Evolutionary conservation across 2,329 filamentous ascomycete genomes (phyloP).

Genomic region (Leptographium lundbergii): DNA sequence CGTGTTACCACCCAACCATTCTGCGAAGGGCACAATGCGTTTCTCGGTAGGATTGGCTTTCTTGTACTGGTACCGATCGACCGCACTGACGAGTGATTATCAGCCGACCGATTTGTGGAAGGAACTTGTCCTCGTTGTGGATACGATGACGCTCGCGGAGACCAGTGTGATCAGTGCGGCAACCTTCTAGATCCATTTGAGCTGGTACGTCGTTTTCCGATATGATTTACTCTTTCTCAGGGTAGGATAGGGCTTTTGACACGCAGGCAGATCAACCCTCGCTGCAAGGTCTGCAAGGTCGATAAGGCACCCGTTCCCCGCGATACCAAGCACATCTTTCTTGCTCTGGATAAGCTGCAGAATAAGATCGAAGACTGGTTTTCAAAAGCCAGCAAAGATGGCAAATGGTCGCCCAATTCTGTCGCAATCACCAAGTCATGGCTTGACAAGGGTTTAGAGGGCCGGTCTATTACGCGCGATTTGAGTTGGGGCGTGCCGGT

Average conservation of each 20-base stretch:
- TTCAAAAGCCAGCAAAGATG: conserved; percentile 57
- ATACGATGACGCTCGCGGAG: conserved; percentile 58
- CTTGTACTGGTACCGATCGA: too few species aligned
- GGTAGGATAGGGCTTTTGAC: neutral
- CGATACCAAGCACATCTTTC: conserved; percentile 81
- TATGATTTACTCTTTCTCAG: neutral
- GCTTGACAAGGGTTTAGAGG: conserved; percentile 73
- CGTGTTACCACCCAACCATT: conserved; percentile 80
- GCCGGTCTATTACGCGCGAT: conserved; percentile 83
- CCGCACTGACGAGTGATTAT: conserved; percentile 22
- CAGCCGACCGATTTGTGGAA: conserved; percentile 75
- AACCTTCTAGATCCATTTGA: conserved; percentile 59
- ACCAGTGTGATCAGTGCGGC: conserved; percentile 55
- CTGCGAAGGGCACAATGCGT: conserved; percentile 56
- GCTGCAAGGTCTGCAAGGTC: conserved; percentile 95
- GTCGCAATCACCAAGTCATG: conserved; percentile 66
- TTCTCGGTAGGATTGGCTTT: conserved; percentile 40
- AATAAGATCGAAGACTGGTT: conserved; percentile 68
- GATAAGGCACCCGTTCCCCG: conserved; percentile 66
- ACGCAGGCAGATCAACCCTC: conserved; percentile 51
- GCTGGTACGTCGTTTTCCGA: conserved; percentile 21
- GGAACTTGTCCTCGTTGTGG: conserved; percentile 63
- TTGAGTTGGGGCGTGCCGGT: conserved; percentile 72
- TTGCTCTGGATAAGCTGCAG: conserved; percentile 77
- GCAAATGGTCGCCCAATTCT: conserved; percentile 65